Base-by-base conservation (phyloP, 768 basidiomycete species). In the Glaciozyma antarctica region DNA sequence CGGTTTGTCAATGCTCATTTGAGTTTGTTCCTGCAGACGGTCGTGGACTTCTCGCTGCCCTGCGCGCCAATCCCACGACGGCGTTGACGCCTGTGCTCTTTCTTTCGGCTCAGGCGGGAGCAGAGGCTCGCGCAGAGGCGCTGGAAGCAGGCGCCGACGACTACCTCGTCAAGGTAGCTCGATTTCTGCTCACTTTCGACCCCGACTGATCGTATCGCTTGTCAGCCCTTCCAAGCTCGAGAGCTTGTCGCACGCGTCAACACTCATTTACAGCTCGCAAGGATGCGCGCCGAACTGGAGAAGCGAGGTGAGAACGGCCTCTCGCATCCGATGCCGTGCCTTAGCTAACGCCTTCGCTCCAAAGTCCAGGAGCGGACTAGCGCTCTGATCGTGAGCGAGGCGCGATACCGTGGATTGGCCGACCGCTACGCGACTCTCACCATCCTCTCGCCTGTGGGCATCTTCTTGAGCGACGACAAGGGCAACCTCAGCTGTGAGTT, bases 91-190 rank as follows among this genome's bases (percentile, higher is more conserved):
- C 71, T 13, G 51, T 69, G 63, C 49, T 72, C 55, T 66, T 72
- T 58, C 61, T 72, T 52, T 60, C 60, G 0, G 71, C 71, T 2
- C 63, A 62, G 19, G 65, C 68, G 0, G 71, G 71, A 3, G 21
- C 34, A 17, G 71, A 72, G 16, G 65, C 68, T 0, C 56, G 63
- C 4, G 68, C 61, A 4, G 68, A 69, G 10, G 71, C 67, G 12
- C 61, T 72, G 15, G 58, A 66, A 10, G 60, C 55, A 5, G 71
- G 71, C 2, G 34, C 55, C 7, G 67, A 72, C 61, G 71, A 72
- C 55, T 72, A 71, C 55, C 52, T 71, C 47, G 56, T 57, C 57
- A 48, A 48, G 45, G 49, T 51, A 26, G 7, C 9, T 47, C 22
- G 45, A 47, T 5, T 5, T 3, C 16, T 22, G 45, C 45, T 47